Evolutionary conservation across 2,329 filamentous ascomycete species (phyloP).

Genomic region (Cladophialophora immunda): DNA sequence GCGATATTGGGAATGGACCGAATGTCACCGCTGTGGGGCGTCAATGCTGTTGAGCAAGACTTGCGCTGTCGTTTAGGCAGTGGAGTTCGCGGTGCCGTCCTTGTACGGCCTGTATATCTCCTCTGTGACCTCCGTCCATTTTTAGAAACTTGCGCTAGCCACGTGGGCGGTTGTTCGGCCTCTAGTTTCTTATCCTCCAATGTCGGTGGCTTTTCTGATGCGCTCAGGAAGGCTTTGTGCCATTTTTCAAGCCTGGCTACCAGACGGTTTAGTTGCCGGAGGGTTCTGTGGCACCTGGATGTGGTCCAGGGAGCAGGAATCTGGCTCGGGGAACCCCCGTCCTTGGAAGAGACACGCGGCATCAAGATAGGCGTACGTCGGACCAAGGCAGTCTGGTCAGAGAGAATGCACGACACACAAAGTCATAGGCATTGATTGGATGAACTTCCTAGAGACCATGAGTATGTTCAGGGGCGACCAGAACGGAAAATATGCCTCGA

Average conservation of each 20-base stretch:
- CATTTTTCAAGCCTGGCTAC: conserved; percentile 31
- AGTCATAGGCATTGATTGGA: no score
- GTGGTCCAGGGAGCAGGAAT: conserved; percentile 31
- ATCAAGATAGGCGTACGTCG: conserved; percentile 3
- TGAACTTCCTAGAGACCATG: neutral
- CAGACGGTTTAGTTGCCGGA: conserved; percentile 24
- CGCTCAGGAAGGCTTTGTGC: conserved; percentile 25
- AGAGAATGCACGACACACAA: neutral
- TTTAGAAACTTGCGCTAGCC: conserved; percentile 10
- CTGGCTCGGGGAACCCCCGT: conserved; percentile 10
- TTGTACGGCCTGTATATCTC: conserved; percentile 12
- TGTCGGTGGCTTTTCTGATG: neutral
- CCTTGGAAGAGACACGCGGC: conserved; percentile 2
- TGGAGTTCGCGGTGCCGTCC: conserved; percentile 9
- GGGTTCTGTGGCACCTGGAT: conserved; percentile 28
- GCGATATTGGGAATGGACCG: neutral
- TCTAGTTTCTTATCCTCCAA: neutral
- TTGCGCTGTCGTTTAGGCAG: neutral
- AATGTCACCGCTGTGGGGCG: conserved; percentile 2
- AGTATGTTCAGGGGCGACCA: neutral
- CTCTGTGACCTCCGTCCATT: neutral
- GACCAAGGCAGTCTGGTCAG: no score
- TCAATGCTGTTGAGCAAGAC: neutral
- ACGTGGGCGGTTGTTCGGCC: neutral
- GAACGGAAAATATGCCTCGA: neutral